Conservation (phyloP, 306 rosid genomes). For the Cyclanthera cordifolia region DNA sequence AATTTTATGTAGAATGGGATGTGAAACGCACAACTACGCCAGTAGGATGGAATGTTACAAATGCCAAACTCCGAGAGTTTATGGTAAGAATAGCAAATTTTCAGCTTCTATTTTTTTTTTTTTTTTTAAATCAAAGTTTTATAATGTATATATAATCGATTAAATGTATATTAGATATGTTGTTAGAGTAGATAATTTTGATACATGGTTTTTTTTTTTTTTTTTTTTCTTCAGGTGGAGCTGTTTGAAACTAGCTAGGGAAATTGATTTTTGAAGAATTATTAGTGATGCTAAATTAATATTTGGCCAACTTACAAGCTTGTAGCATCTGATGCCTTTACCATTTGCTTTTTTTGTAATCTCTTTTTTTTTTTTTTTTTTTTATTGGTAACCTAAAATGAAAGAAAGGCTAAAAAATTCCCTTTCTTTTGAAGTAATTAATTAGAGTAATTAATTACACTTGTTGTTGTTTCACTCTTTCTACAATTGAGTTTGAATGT, state of each 20-base stretch:
- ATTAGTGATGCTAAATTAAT: neutral
- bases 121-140: no score
- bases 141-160: neutral
- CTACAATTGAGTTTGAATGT: neutral
- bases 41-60: conserved; percentile 62
- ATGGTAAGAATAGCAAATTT: conserved; percentile 24
- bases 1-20: conserved; percentile 48
- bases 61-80: conserved; percentile 60
- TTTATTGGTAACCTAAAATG: no score
- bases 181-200: neutral
- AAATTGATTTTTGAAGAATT: neutral
- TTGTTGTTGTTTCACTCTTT: neutral
- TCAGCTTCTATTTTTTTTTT: no score
- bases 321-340: neutral
- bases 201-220: no score
- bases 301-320: neutral
- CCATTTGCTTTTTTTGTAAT: neutral
- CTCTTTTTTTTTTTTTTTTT: no score
- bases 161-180: neutral
- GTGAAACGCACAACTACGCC: conserved; percentile 85
- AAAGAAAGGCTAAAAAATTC: neutral
- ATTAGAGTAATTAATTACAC: conserved; percentile 2
- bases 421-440: neutral
- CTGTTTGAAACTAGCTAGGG: neutral
- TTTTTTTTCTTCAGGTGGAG: neutral